phyloP scores from a whole-genome alignment of 192 early-diverging fungal genomes.

The Funneliformis geosporum region DNA sequence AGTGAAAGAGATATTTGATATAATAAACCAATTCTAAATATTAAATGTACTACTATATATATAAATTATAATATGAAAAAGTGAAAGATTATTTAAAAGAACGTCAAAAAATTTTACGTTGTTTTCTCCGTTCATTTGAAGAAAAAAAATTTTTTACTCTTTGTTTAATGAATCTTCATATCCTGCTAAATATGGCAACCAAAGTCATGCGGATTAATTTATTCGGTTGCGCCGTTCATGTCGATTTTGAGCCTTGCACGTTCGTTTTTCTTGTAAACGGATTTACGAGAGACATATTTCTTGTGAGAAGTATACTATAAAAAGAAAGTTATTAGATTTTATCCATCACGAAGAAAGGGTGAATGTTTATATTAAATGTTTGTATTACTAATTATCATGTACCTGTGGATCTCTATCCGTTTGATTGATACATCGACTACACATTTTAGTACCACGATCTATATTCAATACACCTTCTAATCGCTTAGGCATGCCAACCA shows the following conservation, averaged over 20 bases:
- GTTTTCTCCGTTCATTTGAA: too few species aligned
- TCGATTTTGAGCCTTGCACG: constrained; percentile 1
- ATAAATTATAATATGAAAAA: too few species aligned
- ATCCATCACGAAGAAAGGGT: neutral
- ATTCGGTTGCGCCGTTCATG: neutral
- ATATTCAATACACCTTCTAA: constrained; percentile 6
- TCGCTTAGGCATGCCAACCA: neutral
- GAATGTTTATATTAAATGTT: neutral
- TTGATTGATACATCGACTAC: neutral
- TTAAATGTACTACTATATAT: too few species aligned
- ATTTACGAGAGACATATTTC: neutral
- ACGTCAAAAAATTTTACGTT: too few species aligned
- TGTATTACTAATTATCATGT: neutral
- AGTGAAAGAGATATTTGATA: too few species aligned
- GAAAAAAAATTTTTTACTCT: too few species aligned
- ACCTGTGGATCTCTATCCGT: constrained; percentile 8
- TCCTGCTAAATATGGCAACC: too few species aligned
- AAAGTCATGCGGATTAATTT: too few species aligned
- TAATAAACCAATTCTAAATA: too few species aligned
- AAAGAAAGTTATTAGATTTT: neutral
- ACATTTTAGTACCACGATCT: constrained; percentile 12
- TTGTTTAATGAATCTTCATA: too few species aligned
- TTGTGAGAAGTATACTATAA: neutral
- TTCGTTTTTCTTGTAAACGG: constrained; percentile 7
- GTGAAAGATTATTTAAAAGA: too few species aligned